phyloP scores from a whole-genome alignment of 352 stramenopile genomes.

The Phytophthora tentaculata region DNA sequence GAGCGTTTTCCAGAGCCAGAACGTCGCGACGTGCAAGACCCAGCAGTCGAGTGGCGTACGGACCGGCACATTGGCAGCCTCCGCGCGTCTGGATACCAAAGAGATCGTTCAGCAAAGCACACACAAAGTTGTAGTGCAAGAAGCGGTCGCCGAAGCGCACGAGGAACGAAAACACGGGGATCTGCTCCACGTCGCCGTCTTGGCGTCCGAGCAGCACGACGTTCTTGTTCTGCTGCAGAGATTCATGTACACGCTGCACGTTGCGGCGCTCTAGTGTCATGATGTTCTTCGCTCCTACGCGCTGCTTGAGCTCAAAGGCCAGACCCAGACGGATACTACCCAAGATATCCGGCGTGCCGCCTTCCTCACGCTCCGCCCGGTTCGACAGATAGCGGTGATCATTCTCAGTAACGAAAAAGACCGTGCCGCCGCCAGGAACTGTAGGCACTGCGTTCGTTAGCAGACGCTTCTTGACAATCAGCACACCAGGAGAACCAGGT shows the following conservation, averaged over 20 bases:
- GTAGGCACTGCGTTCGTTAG: conserved; percentile 70
- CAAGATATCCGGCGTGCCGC: conserved; percentile 96
- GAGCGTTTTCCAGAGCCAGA: conserved; percentile 78
- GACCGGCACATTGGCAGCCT: conserved; percentile 91
- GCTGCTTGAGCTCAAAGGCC: conserved; percentile 92
- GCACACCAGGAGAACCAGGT: conserved; percentile 91
- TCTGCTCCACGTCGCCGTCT: conserved; percentile 42
- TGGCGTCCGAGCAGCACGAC: conserved; percentile 91
- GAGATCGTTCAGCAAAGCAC: conserved; percentile 97
- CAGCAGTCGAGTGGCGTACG: conserved; percentile 94
- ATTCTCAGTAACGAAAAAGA: conserved; percentile 71
- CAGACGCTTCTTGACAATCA: conserved; percentile 95
- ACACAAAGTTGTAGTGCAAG: conserved; percentile 99
- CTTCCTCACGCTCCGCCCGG: conserved; percentile 91
- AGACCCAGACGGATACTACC: conserved; percentile 94
- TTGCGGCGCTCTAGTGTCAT: conserved; percentile 54
- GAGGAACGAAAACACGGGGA: conserved; percentile 97
- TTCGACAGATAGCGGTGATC: conserved; percentile 87
- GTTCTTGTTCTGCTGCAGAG: conserved; percentile 53
- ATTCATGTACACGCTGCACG: conserved; percentile 48
- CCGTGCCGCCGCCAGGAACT: conserved; percentile 54
- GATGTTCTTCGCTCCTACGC: conserved; percentile 62
- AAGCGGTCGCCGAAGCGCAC: conserved; percentile 90
- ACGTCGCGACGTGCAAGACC: conserved; percentile 83
- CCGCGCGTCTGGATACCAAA: conserved; percentile 94